Base-by-base conservation (phyloP, 805 yeast genomes). In the Candida koratica region DNA sequence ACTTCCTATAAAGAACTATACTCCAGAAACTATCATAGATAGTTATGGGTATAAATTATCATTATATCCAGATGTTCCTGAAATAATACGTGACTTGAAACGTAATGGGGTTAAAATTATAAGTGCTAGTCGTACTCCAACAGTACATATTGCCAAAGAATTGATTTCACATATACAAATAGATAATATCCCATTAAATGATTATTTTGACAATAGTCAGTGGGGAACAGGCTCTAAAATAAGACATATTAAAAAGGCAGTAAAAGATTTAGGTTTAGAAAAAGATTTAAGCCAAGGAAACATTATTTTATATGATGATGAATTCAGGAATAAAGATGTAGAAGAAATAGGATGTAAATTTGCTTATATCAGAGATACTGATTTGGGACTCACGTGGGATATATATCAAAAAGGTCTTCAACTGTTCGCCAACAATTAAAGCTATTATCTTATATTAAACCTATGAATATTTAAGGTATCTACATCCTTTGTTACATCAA, bases 51-150 rank as follows among this genome's bases (percentile, higher is more conserved):
- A 63, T 45, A 61, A 68, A 27, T 60, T 84, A 11, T 53, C 75
- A 0, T 70, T 86, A 33, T 87, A 76, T 53, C 64, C 62, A 15
- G 95, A 87, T 45, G 90, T 87, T 13, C 78, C 76, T 8, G 68
- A 63, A 10, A 81, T 87, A 7, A 58, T 87, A 11, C 49, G 53
- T 9, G 80, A 76, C 37, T 58, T 87, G 37, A 57, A 59, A 19
- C 58, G 58, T 1, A 59, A 75, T 13, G 57, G 60, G 2, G 78
- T 80, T 6, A 58, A 55, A 22, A 69, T 84, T 1, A 70, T 81
- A 18, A 78, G 81, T 3, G 96, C 96, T 0, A 81, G 90, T 17
- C 66, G 95, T 46, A 87, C 96, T 0, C 75, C 76, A 42, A 75
- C 86, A 1, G 95, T 95, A 0, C 66, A 72, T n/a, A 62, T 82